A percentile compares a stretch with the other conserved stretches of the same genome.
phyloP scores from a whole-genome alignment of 176 grass and related monocot genomes.

The Aegilops bicornis region DNA sequence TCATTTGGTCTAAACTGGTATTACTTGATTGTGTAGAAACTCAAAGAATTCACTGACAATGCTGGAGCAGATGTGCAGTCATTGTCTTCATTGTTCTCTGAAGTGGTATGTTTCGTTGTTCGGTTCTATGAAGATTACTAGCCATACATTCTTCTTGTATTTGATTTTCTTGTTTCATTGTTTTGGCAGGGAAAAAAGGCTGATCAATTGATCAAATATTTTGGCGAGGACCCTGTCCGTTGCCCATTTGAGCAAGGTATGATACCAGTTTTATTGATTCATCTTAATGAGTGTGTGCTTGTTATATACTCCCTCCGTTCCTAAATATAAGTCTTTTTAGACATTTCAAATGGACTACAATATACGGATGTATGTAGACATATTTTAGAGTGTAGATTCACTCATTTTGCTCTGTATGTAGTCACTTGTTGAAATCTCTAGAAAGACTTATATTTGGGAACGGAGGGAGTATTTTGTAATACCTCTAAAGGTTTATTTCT shows the following conservation, averaged over 20 bases:
- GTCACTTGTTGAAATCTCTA: too few species aligned
- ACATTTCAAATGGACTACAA: too few species aligned
- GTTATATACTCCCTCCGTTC: neutral
- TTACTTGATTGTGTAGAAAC: slow-evolving; percentile 52
- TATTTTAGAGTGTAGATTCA: too few species aligned
- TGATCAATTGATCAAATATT: slow-evolving; percentile 89
- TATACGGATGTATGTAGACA: too few species aligned
- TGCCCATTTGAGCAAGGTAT: slow-evolving; percentile 99
- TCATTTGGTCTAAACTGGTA: slow-evolving; percentile 18
- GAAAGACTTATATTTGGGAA: too few species aligned
- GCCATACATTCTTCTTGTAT: slow-evolving; percentile 2
- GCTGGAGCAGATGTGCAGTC: slow-evolving; percentile 85
- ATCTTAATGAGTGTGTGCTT: neutral
- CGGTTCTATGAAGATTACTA: slow-evolving; percentile 7
- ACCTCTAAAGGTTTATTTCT: neutral
- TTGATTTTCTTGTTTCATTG: slow-evolving; percentile 26
- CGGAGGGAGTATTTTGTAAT: neutral
- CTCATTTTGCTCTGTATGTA: too few species aligned
- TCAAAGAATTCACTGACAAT: slow-evolving; percentile 88
- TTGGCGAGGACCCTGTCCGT: slow-evolving; percentile 90
- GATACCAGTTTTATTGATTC: neutral
- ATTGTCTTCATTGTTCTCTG: slow-evolving; percentile 75
- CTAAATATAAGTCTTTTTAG: too few species aligned
- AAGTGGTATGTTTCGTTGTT: slow-evolving; percentile 64
- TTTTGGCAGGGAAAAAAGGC: slow-evolving; percentile 82